Conservation (phyloP, 1,284 basidiomycete genomes). For the Cryptococcus jaspeensis region DNA sequence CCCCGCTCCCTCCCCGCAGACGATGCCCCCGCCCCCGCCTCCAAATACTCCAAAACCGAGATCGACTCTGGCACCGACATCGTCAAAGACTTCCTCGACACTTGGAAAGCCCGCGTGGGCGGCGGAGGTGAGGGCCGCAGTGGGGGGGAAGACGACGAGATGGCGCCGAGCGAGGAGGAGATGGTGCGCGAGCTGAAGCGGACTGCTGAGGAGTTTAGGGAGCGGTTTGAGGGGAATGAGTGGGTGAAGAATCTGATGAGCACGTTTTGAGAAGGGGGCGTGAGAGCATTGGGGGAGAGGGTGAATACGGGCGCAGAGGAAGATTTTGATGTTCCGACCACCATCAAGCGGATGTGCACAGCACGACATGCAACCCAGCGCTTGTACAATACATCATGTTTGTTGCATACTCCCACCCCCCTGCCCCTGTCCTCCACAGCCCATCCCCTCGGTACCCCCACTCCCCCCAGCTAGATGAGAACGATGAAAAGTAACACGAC, state of each 20-base stretch:
- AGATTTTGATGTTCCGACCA: too few species aligned
- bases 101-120: constrained; percentile 62
- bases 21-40: constrained; percentile 21
- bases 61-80: constrained; percentile 75
- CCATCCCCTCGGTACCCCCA: too few species aligned
- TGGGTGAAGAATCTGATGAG: constrained; percentile 70
- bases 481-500: too few species aligned
- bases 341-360: too few species aligned
- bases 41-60: constrained; percentile 61
- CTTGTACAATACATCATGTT: too few species aligned
- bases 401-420: too few species aligned
- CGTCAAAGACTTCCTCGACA: constrained; percentile 72
- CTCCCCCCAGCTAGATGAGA: too few species aligned
- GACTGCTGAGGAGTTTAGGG: constrained; percentile 66
- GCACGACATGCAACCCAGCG: too few species aligned
- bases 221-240: constrained; percentile 67
- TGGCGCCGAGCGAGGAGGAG: constrained; percentile 58
- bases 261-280: constrained; percentile 45
- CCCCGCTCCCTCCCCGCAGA: not conserved
- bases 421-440: too few species aligned
- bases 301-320: too few species aligned
- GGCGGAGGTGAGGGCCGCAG: constrained; percentile 42
- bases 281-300: too few species aligned
- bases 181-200: constrained; percentile 67
- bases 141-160: constrained; percentile 57